Evolutionary conservation across 1,139 yeast species (phyloP), one percentile per base, ranked within the genome.

Genomic region (Kurtzmaniella quercitrusa): DNA sequence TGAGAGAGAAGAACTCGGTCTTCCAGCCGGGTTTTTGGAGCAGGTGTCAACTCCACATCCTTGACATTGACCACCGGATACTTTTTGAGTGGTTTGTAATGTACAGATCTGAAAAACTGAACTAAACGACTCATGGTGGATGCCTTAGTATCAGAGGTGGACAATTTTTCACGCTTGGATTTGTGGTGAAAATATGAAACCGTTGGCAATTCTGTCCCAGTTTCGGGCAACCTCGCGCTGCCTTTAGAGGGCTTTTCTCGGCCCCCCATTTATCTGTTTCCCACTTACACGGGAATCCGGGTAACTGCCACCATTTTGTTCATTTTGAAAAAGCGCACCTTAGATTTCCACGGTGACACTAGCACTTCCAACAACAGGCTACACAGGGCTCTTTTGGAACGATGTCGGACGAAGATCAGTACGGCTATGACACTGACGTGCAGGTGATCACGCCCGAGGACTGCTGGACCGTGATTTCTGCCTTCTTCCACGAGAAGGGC

Each of bases 401-500:
- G 29, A 52, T 52, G 55, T 51, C 55, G 34, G 53, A 52, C 46
- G 56, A 65, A 48, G 90, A 84, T 62, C 84, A 84, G 43, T 84
- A 85, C 64, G 80, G 76, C 54, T 82, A 81, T 60, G 88, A 82
- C 54, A 78, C 70, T 45, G 87, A 81, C 51, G 79, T 76, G 51
- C 73, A 75, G 52, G 86, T 84, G 60, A 88, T 93, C 71, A 90
- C 98, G 21, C 89, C 97, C 31, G 98, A 94, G 70, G 98, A 94
- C 73, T 91, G 98, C 69, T 94, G 99, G 99, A 85, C 96, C 34
- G 98, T 94, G 51, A 93, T 94, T 54, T 86, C 97, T 38, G 79
- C 98, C 23, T 94, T 93, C 65, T 94, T 94, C 75, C 91, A 85
- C 65, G 96, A 91, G 60, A 91, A 91, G 63, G 98, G 98, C 47